Percentiles rank a stretch among this genome's conserved stretches.
phyloP scores from a whole-genome alignment of 192 early-diverging fungal species.

The Rhizoclosmatium globosum region DNA sequence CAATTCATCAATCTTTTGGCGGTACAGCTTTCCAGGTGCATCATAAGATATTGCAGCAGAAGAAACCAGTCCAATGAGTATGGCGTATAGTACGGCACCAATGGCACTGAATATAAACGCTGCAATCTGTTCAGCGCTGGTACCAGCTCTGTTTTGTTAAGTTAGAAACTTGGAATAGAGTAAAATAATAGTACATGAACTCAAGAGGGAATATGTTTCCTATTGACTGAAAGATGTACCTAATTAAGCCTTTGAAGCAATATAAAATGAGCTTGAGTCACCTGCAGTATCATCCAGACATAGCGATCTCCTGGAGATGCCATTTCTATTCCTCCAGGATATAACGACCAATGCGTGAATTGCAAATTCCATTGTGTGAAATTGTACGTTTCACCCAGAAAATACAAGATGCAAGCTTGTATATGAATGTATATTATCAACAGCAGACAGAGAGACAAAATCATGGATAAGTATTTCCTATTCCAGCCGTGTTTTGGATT shows the following conservation, averaged over 20 bases:
- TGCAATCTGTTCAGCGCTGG: no score
- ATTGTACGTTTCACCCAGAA: slow-evolving; percentile 11
- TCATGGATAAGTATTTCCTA: slow-evolving; percentile 21
- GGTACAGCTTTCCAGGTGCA: no score
- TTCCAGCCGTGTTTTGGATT: slow-evolving; percentile 20
- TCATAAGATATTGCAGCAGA: no score
- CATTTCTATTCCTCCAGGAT: background rate
- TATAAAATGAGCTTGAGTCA: no score
- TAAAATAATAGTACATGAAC: background rate
- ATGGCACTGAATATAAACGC: no score
- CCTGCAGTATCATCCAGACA: slow-evolving; percentile 8
- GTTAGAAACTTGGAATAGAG: no score
- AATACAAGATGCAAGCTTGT: slow-evolving; percentile 37
- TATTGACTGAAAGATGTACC: background rate
- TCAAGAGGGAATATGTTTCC: slow-evolving; percentile 15
- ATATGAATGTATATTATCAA: slow-evolving; percentile 37
- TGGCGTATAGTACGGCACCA: no score
- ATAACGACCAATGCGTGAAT: slow-evolving; percentile 11
- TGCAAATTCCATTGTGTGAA: slow-evolving; percentile 4
- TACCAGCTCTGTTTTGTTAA: no score
- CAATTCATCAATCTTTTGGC: no score
- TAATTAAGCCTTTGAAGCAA: no score
- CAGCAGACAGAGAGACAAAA: slow-evolving; percentile 7
- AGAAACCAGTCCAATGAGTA: no score
- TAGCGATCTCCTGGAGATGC: slow-evolving; percentile 2